Conservation (phyloP, 306 rosid species). For the Lithocarpus polystachyus region DNA sequence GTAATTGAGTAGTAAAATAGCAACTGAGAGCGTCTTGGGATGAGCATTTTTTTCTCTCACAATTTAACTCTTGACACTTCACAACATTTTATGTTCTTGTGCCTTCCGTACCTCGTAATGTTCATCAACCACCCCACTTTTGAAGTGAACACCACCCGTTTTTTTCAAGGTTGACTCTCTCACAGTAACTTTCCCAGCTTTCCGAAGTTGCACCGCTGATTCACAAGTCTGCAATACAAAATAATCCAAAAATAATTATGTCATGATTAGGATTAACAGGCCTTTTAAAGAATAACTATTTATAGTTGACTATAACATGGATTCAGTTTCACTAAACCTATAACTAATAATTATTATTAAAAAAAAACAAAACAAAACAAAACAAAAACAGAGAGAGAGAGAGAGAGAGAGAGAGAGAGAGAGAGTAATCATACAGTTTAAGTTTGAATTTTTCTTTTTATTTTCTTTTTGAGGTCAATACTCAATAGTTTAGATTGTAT, state of each 20-base stretch:
- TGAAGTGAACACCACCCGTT: constrained; percentile 58
- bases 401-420: too few species aligned
- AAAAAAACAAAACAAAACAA: too few species aligned
- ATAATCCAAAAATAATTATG: neutral
- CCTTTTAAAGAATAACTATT: neutral
- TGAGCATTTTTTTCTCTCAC: too few species aligned
- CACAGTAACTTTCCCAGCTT: constrained; percentile 68
- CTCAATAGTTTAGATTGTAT: too few species aligned
- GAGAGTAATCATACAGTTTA: too few species aligned
- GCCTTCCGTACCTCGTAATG: constrained; percentile 61
- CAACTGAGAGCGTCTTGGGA: too few species aligned
- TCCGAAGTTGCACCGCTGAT: constrained; percentile 75
- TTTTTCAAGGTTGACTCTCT: constrained; percentile 67
- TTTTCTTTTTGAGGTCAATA: too few species aligned
- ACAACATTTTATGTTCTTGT: neutral
- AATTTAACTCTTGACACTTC: too few species aligned
- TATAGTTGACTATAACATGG: too few species aligned
- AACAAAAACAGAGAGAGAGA: too few species aligned
- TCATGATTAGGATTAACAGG: neutral
- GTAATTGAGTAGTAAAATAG: too few species aligned
- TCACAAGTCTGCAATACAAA: constrained; percentile 58
- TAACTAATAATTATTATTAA: neutral
- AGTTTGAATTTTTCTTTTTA: too few species aligned
- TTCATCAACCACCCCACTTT: constrained; percentile 54
- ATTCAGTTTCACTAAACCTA: neutral